phyloP scores from a whole-genome alignment of 208 protist species.

The Wallacemonas sp. region DNA sequence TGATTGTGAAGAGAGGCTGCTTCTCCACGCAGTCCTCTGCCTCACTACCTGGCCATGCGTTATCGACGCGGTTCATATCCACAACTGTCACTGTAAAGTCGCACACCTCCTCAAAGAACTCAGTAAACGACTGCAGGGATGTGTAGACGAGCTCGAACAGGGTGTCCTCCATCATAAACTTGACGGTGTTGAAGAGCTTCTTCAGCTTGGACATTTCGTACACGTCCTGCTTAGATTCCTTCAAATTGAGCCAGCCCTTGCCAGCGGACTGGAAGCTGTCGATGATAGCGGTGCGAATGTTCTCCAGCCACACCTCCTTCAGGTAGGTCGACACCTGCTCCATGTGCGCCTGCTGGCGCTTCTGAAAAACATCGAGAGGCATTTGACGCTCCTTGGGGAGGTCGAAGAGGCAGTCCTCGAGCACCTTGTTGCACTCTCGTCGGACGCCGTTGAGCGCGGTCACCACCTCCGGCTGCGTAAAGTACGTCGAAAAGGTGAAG shows the following conservation, averaged over 20 bases:
- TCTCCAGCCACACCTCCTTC: constrained; percentile 89
- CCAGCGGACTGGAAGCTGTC: constrained; percentile 91
- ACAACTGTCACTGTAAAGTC: constrained; percentile 86
- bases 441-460: constrained; percentile 87
- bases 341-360: constrained; percentile 86
- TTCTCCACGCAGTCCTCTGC: constrained; percentile 93
- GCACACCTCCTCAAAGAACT: constrained; percentile 92
- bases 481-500: constrained; percentile 94
- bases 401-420: constrained; percentile 88
- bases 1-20: constrained; percentile 92
- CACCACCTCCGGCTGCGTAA: constrained; percentile 92
- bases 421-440: constrained; percentile 88
- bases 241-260: constrained; percentile 98
- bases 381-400: constrained; percentile 91
- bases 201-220: constrained; percentile 98
- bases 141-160: constrained; percentile 92
- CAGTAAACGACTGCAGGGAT: constrained; percentile 81
- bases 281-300: constrained; percentile 88
- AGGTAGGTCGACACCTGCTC: constrained; percentile 69
- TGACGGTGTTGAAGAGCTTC: constrained; percentile 96
- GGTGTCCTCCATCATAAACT: constrained; percentile 98
- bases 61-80: constrained; percentile 89
- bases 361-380: constrained; percentile 81
- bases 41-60: constrained; percentile 91
- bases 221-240: constrained; percentile 93